Evolutionary conservation across 257 asterid species (phyloP).

Genomic region (Scutellaria barbata): DNA sequence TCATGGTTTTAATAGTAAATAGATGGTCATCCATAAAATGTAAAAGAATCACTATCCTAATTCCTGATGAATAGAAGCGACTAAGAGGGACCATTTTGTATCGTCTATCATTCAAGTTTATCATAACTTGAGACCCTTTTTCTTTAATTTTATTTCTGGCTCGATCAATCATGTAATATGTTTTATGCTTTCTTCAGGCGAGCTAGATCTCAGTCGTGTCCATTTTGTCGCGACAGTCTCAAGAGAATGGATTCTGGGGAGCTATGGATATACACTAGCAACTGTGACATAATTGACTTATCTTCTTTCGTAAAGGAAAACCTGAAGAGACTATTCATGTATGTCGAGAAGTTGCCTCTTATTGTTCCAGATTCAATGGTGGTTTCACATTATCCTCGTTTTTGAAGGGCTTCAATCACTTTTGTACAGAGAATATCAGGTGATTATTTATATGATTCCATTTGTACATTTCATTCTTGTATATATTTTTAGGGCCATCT

Average conservation of each 20-base stretch:
- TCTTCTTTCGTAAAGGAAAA: conserved; percentile 60
- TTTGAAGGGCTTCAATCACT: conserved; percentile 29
- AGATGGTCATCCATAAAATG: neutral
- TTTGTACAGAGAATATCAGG: conserved; percentile 34
- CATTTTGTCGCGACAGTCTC: conserved; percentile 82
- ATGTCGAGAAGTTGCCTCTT: conserved; percentile 65
- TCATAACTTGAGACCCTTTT: neutral
- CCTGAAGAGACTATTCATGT: conserved; percentile 63
- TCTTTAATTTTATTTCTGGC: neutral
- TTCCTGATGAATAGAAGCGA: neutral
- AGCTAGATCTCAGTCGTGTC: conserved; percentile 81
- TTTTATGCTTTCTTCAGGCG: conserved; percentile 50
- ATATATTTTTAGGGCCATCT: conserved; percentile 37
- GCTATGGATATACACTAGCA: conserved; percentile 83
- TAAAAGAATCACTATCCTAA: neutral
- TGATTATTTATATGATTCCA: conserved; percentile 34
- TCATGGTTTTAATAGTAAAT: neutral
- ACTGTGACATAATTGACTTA: conserved; percentile 59
- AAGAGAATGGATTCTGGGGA: conserved; percentile 73
- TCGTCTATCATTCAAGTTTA: neutral
- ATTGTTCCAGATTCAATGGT: conserved; percentile 52
- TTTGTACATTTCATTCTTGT: conserved; percentile 34
- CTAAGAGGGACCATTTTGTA: neutral
- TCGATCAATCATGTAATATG: neutral
- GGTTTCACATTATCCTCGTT: conserved; percentile 58